phyloP scores from a whole-genome alignment of 2,329 filamentous ascomycete species.

The Calonectria pteridis region DNA sequence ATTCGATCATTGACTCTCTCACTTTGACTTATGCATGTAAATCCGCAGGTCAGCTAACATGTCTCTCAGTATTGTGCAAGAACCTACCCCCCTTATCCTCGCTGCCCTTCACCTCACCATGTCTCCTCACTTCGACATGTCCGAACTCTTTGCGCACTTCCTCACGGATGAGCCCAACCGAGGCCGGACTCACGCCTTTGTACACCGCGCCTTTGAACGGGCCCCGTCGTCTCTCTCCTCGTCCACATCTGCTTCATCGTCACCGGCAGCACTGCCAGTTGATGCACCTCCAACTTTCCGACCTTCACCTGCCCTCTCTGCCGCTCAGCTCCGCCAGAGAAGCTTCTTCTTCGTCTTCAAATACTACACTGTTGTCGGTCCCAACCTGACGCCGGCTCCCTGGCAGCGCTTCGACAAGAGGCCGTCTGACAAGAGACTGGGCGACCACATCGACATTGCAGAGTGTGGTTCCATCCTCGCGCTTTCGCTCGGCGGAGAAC shows the following conservation, averaged over 20 bases:
- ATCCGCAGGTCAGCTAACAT: conserved; percentile 16
- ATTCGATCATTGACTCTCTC: neutral
- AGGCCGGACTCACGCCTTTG: conserved; percentile 60
- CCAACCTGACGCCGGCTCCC: conserved; percentile 66
- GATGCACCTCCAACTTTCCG: conserved; percentile 6
- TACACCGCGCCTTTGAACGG: conserved; percentile 62
- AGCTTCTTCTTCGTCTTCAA: conserved; percentile 75
- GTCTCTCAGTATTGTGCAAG: conserved; percentile 64
- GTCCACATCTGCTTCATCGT: conserved; percentile 33
- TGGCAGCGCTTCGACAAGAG: conserved; percentile 70
- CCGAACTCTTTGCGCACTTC: conserved; percentile 68
- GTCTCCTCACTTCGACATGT: conserved; percentile 70
- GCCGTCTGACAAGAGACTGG: conserved; percentile 51
- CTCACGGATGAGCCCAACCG: conserved; percentile 60
- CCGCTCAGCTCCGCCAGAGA: conserved; percentile 62
- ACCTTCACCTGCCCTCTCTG: conserved; percentile 43
- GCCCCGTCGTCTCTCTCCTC: conserved; percentile 28
- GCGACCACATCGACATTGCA: conserved; percentile 69
- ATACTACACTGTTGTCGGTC: conserved; percentile 72
- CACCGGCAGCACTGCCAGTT: conserved; percentile 24
- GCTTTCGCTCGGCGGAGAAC: conserved; percentile 66
- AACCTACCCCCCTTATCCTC: conserved; percentile 71
- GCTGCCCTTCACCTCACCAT: conserved; percentile 71
- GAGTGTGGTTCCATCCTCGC: conserved; percentile 72
- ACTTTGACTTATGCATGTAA: neutral